Evolutionary conservation across 441 rosid species (phyloP).

Genomic region (Bruguiera hainesii): DNA sequence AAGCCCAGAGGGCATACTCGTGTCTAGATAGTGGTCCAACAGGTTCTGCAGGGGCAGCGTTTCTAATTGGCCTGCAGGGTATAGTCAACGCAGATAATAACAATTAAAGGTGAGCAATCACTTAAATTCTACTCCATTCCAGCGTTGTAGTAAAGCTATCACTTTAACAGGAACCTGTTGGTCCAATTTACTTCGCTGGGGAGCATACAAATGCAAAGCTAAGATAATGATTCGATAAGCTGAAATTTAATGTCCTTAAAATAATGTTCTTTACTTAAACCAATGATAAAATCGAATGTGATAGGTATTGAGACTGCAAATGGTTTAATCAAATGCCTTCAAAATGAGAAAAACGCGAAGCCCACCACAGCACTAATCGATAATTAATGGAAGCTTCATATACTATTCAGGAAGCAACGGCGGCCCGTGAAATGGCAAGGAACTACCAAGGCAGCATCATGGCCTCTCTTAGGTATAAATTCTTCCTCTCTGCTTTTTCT

Average conservation of each 20-base stretch:
- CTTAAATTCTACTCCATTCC: background rate
- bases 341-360: slow-evolving; percentile 7
- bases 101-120: slow-evolving; percentile 25
- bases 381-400: too few relatives aligned
- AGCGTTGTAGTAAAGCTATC: background rate
- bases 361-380: background rate
- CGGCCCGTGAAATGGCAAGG: too few relatives aligned
- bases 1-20: slow-evolving; percentile 28
- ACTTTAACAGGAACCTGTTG: slow-evolving; percentile 27
- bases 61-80: slow-evolving; percentile 29
- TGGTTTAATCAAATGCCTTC: slow-evolving; percentile 19
- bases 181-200: slow-evolving; percentile 37
- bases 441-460: too few relatives aligned
- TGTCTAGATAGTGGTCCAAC: slow-evolving; percentile 34
- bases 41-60: slow-evolving; percentile 33
- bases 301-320: slow-evolving; percentile 26
- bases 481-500: too few relatives aligned
- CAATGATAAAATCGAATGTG: background rate
- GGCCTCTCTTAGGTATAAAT: too few relatives aligned
- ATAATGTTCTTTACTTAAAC: too few relatives aligned
- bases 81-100: slow-evolving; percentile 17
- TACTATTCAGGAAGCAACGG: too few relatives aligned
- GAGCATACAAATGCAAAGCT: slow-evolving; percentile 29
- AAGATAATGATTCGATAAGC: too few relatives aligned
- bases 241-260: too few relatives aligned